Evolutionary conservation across 768 basidiomycete genomes (phyloP).

Genomic region (Leccinum aurantiacum): DNA sequence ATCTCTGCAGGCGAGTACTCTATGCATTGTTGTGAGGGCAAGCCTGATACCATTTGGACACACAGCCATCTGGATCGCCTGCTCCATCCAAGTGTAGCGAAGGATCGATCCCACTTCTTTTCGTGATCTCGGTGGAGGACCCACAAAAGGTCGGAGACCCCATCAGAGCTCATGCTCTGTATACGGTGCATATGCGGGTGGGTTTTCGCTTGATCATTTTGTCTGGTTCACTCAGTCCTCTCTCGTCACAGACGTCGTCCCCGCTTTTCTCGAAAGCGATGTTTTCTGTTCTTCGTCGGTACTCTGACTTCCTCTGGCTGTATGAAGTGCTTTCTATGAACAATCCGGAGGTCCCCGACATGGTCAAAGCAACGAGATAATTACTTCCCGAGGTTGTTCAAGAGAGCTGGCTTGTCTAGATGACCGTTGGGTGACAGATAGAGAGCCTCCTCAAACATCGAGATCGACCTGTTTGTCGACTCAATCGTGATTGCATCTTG

Average conservation of each 20-base stretch:
- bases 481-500: too few relatives aligned
- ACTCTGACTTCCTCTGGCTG: conserved; percentile 97
- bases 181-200: conserved; percentile 90
- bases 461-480: too few relatives aligned
- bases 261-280: conserved; percentile 76
- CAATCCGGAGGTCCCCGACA: conserved; percentile 53
- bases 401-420: conserved; percentile 38
- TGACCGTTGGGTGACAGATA: too few relatives aligned
- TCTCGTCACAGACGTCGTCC: conserved; percentile 67
- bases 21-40: not conserved
- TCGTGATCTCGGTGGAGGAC: conserved; percentile 90
- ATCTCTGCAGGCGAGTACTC: conserved; percentile 23
- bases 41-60: not conserved
- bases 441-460: too few relatives aligned
- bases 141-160: conserved; percentile 98
- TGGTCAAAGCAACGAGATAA: too few relatives aligned
- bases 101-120: conserved; percentile 63
- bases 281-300: conserved; percentile 95
- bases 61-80: conserved; percentile 19
- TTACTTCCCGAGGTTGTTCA: conserved; percentile 68
- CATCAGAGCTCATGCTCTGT: conserved; percentile 91
- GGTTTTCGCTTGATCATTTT: conserved; percentile 19
- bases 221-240: not conserved
- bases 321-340: conserved; percentile 85
- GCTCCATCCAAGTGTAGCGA: conserved; percentile 29